Conservation (phyloP, 768 basidiomycete genomes). For the Mycena leptocephala region DNA sequence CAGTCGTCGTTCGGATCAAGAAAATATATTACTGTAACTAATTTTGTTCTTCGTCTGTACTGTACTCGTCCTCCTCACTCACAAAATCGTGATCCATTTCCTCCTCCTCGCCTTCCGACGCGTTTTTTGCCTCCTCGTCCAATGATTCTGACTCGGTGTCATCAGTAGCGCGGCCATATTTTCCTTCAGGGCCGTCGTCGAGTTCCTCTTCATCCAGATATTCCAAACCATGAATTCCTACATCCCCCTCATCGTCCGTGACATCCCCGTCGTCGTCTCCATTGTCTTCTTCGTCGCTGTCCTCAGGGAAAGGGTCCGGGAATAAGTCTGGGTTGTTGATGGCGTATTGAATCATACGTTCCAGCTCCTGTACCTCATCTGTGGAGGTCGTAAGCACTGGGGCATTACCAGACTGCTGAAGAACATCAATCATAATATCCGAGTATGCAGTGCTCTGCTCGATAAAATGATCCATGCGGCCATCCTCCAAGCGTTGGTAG, state of each 20-base stretch:
- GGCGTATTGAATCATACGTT: not conserved
- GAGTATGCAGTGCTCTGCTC: conserved; percentile 19
- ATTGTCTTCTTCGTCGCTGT: too few species aligned
- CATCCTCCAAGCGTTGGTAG: conserved; percentile 17
- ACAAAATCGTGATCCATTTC: not conserved
- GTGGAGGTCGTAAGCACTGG: not conserved
- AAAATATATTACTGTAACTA: not conserved
- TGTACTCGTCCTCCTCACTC: not conserved
- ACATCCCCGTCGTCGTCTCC: not conserved
- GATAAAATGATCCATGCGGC: conserved; percentile 11
- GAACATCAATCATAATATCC: too few species aligned
- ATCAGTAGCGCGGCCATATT: too few species aligned
- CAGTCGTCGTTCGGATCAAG: not conserved
- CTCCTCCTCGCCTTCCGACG: not conserved
- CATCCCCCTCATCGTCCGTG: not conserved
- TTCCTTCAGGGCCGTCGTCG: too few species aligned
- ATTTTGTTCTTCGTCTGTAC: not conserved
- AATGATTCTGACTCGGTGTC: too few species aligned
- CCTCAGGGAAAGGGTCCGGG: too few species aligned
- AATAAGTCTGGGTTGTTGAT: too few species aligned
- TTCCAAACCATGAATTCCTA: not conserved
- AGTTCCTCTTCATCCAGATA: conserved; percentile 6
- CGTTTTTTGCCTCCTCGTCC: not conserved
- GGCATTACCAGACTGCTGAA: too few species aligned
- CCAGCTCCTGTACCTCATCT: not conserved